A percentile compares a stretch with the other conserved stretches of the same genome.
These are phyloP conservation scores for Verticillium isaacii DNA, from an alignment of 2,329 filamentous ascomycete genomes.

Conservation along the genomic window DNA sequence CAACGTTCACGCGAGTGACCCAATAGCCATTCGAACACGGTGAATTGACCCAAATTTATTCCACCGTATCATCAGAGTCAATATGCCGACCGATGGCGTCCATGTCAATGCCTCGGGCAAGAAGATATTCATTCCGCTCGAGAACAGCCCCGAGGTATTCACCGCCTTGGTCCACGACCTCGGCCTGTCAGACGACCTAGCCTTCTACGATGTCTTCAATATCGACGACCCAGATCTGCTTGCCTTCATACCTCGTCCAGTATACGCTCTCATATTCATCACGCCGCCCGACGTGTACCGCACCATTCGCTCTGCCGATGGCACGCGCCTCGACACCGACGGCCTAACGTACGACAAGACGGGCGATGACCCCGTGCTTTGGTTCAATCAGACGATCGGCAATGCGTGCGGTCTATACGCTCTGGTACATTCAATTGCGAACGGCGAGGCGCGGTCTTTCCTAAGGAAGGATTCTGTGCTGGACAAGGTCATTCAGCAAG, in stretches of 20 bases:
- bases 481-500: conserved; percentile 54
- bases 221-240: conserved; percentile 75
- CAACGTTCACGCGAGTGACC: too few relatives aligned
- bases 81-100: conserved; percentile 20
- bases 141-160: conserved; percentile 74
- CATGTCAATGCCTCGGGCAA: conserved; percentile 21
- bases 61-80: background rate
- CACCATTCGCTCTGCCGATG: conserved; percentile 1
- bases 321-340: conserved; percentile 10
- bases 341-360: conserved; percentile 21
- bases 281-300: conserved; percentile 49
- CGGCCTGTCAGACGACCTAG: conserved; percentile 61
- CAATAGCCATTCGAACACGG: too few relatives aligned
- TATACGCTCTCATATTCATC: conserved; percentile 73
- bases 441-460: conserved; percentile 55
- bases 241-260: conserved; percentile 70
- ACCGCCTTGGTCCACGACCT: conserved; percentile 65
- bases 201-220: conserved; percentile 79
- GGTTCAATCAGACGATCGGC: conserved; percentile 82
- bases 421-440: conserved; percentile 67
- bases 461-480: conserved; percentile 52
- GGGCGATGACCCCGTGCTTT: conserved; percentile 59
- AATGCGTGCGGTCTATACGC: conserved; percentile 80
- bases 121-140: conserved; percentile 34
- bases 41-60: too few relatives aligned